These are phyloP conservation scores for Trichoderma semiorbis DNA, from an alignment of 2,329 filamentous ascomycete species.

Conservation along the genomic window DNA sequence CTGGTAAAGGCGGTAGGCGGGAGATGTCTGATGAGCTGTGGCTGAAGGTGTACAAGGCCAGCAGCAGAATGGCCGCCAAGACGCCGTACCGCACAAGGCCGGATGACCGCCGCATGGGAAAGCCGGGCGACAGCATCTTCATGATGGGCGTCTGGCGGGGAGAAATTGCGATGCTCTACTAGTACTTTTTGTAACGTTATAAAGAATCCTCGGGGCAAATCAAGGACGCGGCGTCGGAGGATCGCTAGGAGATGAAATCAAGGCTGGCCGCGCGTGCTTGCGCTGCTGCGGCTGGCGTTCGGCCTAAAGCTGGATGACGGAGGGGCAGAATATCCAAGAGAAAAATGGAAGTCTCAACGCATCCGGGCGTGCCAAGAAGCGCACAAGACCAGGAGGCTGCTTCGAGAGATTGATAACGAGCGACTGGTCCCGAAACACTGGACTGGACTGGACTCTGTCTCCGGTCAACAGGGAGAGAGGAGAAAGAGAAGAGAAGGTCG, in stretches of 20 bases:
- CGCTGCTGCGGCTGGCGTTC: background rate
- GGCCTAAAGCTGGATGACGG: conserved; percentile 1
- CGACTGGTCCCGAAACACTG: background rate
- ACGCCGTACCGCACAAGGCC: conserved; percentile 42
- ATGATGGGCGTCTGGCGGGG: conserved; percentile 16
- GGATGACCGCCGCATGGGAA: conserved; percentile 41
- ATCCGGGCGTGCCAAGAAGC: conserved; percentile 6
- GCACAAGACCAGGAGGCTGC: background rate
- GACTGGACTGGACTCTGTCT: background rate
- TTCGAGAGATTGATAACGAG: conserved; percentile 4
- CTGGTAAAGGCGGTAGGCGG: background rate
- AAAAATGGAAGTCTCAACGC: background rate
- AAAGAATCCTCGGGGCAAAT: background rate
- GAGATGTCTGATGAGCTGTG: conserved; percentile 22
- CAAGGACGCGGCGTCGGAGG: background rate
- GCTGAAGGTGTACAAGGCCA: conserved; percentile 31
- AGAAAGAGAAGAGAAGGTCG: background rate
- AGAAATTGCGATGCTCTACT: background rate
- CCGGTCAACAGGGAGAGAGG: background rate
- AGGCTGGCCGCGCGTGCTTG: conserved; percentile 9
- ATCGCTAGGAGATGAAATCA: background rate
- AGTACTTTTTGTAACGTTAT: background rate
- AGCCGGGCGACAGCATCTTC: conserved; percentile 39
- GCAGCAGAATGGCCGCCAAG: conserved; percentile 35
- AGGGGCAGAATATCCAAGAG: conserved; percentile 16